A percentile compares a stretch with the other conserved stretches of the same genome.
Evolutionary conservation across 441 rosid genomes (phyloP).

Genomic region (Populus hybrid): DNA sequence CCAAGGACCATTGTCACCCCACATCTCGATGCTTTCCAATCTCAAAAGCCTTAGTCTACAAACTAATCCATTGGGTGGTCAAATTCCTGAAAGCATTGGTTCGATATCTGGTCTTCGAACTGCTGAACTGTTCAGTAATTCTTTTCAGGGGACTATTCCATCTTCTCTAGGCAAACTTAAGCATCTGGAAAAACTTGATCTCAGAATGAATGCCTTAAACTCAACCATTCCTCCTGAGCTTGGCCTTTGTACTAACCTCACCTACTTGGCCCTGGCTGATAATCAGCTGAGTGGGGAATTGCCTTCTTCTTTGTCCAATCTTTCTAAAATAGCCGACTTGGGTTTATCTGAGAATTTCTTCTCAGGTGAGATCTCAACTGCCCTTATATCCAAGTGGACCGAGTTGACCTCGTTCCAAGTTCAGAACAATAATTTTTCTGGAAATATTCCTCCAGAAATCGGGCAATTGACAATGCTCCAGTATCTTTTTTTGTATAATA

Average conservation of each 20-base stretch:
- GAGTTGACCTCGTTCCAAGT: conserved; percentile 47
- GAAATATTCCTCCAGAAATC: conserved; percentile 49
- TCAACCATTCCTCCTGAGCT: conserved; percentile 53
- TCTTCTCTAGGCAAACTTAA: conserved; percentile 56
- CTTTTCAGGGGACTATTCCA: conserved; percentile 48
- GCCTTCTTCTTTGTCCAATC: conserved; percentile 11
- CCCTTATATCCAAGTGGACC: conserved; percentile 45
- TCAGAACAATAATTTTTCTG: conserved; percentile 48
- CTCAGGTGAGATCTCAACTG: conserved; percentile 43
- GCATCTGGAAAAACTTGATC: conserved; percentile 44
- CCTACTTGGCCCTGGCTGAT: conserved; percentile 3
- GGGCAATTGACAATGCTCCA: conserved; percentile 14
- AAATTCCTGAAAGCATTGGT: conserved; percentile 45
- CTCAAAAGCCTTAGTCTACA: conserved; percentile 40
- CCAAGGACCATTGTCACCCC: too few relatives aligned
- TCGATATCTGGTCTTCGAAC: conserved; percentile 34
- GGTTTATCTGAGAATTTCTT: conserved; percentile 48
- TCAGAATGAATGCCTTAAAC: conserved; percentile 38
- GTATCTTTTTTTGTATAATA: too few relatives aligned
- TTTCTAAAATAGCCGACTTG: conserved; percentile 18
- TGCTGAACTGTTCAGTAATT: conserved; percentile 39
- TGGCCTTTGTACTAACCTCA: conserved; percentile 48
- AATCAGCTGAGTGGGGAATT: not conserved
- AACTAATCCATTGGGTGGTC: conserved; percentile 40
- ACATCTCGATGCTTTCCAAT: conserved; percentile 34